Conservation (phyloP, 345 rosid species). For the Linum tenue region DNA sequence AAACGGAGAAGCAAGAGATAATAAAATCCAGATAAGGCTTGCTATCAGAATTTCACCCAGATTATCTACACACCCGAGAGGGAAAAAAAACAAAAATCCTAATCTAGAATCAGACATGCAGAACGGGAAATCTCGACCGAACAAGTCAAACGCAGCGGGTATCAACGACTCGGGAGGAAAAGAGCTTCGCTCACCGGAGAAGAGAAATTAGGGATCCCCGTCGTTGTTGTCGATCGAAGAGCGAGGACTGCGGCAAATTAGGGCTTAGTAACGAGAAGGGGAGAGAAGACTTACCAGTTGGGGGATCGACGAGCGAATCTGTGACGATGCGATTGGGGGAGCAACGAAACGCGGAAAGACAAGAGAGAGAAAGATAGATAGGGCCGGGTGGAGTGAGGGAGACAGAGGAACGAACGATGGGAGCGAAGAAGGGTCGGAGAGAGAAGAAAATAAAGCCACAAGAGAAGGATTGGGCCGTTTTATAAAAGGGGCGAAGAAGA, state of each 20-base stretch:
- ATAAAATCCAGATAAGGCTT: too few species aligned
- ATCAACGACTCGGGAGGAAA: neutral
- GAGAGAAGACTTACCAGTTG: conserved; percentile 1
- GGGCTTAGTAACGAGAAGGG: neutral
- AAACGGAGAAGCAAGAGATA: too few species aligned
- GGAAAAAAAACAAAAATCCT: too few species aligned
- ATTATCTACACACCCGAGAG: too few species aligned
- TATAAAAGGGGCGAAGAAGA: too few species aligned
- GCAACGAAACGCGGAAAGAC: neutral
- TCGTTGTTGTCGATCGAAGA: neutral
- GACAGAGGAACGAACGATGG: neutral
- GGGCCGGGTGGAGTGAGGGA: neutral
- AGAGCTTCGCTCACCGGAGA: neutral
- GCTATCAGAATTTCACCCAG: too few species aligned
- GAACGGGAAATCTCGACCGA: neutral
- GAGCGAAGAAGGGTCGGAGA: neutral
- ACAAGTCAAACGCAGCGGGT: neutral
- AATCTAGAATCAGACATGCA: neutral
- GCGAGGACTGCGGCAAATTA: neutral
- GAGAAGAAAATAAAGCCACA: neutral
- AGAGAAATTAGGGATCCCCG: conserved; percentile 1
- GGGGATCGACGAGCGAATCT: neutral
- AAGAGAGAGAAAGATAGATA: conserved; percentile 3
- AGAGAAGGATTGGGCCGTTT: neutral
- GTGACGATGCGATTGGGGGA: neutral